These are phyloP conservation scores for Extremus antarcticus DNA, from an alignment of 495 filamentous ascomycete genomes.

Conservation along the genomic window DNA sequence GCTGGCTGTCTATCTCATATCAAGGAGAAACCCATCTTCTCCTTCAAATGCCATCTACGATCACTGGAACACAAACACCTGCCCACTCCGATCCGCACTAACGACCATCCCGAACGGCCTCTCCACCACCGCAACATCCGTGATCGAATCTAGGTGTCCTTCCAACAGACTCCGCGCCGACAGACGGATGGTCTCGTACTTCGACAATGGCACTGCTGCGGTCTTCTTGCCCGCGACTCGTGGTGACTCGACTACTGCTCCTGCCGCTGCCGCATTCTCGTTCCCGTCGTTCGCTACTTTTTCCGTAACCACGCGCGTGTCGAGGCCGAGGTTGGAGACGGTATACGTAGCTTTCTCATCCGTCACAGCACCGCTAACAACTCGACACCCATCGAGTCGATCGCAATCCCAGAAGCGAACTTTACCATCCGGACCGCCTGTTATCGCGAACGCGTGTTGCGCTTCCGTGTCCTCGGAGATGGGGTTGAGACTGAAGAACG, in stretches of 20 bases:
- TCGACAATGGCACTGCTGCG: slow-evolving; percentile 14
- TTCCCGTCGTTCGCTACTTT: slow-evolving; percentile 39
- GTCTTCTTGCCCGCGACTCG: slow-evolving; percentile 18
- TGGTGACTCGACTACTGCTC: slow-evolving; percentile 24
- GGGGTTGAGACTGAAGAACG: slow-evolving; percentile 42
- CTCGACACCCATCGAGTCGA: slow-evolving; percentile 56
- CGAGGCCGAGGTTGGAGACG: slow-evolving; percentile 54
- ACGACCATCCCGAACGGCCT: slow-evolving; percentile 86
- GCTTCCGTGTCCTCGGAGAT: slow-evolving; percentile 49
- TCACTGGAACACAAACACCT: slow-evolving; percentile 81
- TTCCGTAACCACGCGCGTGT: slow-evolving; percentile 64
- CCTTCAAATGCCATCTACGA: too few relatives aligned
- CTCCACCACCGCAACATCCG: slow-evolving; percentile 80
- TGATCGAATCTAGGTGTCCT: slow-evolving; percentile 78
- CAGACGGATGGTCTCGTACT: slow-evolving; percentile 76
- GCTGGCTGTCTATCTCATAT: too few relatives aligned
- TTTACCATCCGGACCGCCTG: slow-evolving; percentile 79
- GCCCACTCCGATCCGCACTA: slow-evolving; percentile 80
- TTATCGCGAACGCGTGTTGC: slow-evolving; percentile 62
- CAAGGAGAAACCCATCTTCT: too few relatives aligned
- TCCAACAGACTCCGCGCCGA: slow-evolving; percentile 73
- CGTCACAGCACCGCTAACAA: slow-evolving; percentile 66
- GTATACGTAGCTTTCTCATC: slow-evolving; percentile 63
- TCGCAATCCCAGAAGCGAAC: slow-evolving; percentile 86
- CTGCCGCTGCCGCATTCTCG: slow-evolving; percentile 5